phyloP scores from a whole-genome alignment of 106 monocot species.

The Triglochin maritima region DNA sequence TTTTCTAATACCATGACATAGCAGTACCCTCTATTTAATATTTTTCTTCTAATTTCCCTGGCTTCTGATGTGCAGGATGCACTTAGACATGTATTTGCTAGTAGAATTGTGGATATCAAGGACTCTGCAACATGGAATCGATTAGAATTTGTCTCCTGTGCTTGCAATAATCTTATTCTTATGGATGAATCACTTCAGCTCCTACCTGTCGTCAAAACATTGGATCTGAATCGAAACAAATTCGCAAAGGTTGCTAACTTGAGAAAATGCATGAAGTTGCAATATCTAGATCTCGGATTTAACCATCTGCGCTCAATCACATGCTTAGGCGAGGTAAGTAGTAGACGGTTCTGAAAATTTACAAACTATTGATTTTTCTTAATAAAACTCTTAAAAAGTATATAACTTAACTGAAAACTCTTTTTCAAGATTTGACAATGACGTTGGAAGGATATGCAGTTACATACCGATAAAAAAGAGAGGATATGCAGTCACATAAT shows the following conservation, averaged over 20 bases:
- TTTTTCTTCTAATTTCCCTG: not conserved
- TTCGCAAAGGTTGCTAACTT: conserved; percentile 88
- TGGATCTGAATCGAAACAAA: conserved; percentile 78
- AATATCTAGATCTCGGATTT: conserved; percentile 79
- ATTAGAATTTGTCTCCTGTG: conserved; percentile 73
- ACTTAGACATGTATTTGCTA: conserved; percentile 85
- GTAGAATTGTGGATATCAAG: conserved; percentile 84
- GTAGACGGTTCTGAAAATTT: not conserved
- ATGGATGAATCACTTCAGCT: conserved; percentile 97
- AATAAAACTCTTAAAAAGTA: no score
- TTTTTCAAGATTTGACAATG: no score
- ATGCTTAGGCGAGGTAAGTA: conserved; percentile 59
- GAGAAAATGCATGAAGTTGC: conserved; percentile 50
- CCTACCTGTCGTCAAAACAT: conserved; percentile 68
- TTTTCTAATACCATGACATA: no score
- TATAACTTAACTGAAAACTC: no score
- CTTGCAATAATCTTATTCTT: conserved; percentile 67
- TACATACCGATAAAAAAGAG: no score
- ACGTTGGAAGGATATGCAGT: no score
- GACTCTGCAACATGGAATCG: conserved; percentile 67
- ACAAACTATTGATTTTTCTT: no score
- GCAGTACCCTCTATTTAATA: not conserved
- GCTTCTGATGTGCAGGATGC: conserved; percentile 45
- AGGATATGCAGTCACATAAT: no score
- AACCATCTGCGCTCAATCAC: conserved; percentile 75